Evolutionary conservation across 2,329 filamentous ascomycete species (phyloP), one percentile per base, ranked within the genome.

Genomic region (Fusarium sp.): DNA sequence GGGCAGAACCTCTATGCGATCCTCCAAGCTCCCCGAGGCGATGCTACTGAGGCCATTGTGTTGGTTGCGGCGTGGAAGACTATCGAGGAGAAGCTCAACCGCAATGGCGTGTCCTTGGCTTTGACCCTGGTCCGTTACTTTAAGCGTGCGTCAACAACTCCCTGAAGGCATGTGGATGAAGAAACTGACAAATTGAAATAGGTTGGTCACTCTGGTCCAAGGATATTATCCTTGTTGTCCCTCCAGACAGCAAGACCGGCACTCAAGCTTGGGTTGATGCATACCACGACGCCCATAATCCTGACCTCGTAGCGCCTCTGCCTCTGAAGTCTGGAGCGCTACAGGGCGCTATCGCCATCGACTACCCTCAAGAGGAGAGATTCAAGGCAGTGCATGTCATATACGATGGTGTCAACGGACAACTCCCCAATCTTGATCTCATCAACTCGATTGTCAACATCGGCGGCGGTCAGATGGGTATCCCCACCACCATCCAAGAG

Each of bases 161-260:
- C 5, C 27, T 5, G 11, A 20, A 39, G 5, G 27, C 6, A 22
- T 56, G 11, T 31, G 37, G 56, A 37, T 13, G 16, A 14, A 13
- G 16, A 41, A 31, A 69, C 76, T 82, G 37, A 81, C 64, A 64
- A 41, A 16, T n/a, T 11, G 13, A n/a, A 11, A 29, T 39, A 92
- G 90, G 93, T 77, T 99, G 97, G 97, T 98, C 95, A 63, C 88
- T 99, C 31, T 99, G 97, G 97, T 98, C 95, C 68, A 99, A 99
- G 84, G 97, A 99, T 82, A 98, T 99, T 76, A 96, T 99, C 68
- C 91, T 99, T 77, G 85, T 99, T 7, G 89, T 99, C 56, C 92
- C 97, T 0, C 92, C 94, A 0, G 97, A 99, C 83, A 97, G 95
- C 82, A 93, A 92, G 68, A 93, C 94, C 13, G 97, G 96, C 1